A percentile compares a stretch with the other conserved stretches of the same genome.
phyloP scores from a whole-genome alignment of 192 early-diverging fungal species.

The Neocallimastix lanati region DNA sequence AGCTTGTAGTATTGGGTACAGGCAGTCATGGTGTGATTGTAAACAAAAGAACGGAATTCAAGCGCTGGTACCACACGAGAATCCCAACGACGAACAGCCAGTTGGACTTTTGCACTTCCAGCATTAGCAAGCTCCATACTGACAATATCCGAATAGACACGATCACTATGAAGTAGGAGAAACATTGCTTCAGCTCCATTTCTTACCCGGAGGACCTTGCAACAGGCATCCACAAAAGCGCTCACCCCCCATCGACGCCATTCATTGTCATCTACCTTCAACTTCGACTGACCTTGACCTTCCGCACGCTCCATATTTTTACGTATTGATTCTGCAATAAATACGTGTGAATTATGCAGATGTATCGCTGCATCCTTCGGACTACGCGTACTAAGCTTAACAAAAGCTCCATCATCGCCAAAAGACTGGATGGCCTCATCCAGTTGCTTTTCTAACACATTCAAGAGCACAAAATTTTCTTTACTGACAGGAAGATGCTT shows the following conservation, averaged over 20 bases:
- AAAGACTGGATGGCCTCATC: background rate
- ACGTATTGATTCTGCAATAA: background rate
- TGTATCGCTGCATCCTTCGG: background rate
- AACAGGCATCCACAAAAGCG: background rate
- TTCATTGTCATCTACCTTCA: background rate
- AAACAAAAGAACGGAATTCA: background rate
- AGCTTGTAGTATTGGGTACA: background rate
- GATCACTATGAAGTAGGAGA: background rate
- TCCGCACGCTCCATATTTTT: background rate
- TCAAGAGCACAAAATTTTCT: background rate
- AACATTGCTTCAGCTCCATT: background rate
- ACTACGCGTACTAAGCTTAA: background rate
- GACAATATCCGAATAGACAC: background rate
- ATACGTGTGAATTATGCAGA: background rate
- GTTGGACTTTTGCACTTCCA: background rate
- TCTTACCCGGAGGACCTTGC: background rate
- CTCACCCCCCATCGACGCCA: background rate
- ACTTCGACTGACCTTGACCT: too few species aligned
- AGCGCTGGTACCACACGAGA: background rate
- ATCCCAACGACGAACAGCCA: background rate
- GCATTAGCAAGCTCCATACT: background rate
- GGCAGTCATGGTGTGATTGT: background rate
- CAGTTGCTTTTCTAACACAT: background rate
- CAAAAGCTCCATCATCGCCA: background rate
- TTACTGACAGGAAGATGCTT: background rate